Percentiles rank a stretch among this genome's conserved stretches.
Conservation (phyloP, 1,139 yeast species). For the Casaregolazyma suthepensis region DNA sequence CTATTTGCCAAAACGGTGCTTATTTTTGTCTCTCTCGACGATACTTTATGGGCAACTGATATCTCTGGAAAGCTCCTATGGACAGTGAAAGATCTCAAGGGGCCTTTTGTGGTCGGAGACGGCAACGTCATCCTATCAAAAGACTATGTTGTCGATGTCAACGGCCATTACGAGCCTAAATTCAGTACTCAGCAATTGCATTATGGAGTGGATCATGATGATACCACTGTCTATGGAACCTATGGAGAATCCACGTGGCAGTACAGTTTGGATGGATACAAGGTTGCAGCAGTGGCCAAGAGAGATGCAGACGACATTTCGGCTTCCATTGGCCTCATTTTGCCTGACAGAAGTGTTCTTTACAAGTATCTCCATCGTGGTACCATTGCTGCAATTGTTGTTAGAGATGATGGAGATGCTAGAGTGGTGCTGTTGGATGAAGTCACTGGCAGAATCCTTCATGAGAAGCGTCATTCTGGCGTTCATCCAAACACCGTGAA, state of each 20-base stretch:
- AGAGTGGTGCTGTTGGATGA: slow-evolving; percentile 55
- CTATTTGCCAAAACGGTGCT: slow-evolving; percentile 8
- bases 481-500: slow-evolving; percentile 36
- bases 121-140: slow-evolving; percentile 11
- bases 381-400: slow-evolving; percentile 42
- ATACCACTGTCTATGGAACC: not conserved
- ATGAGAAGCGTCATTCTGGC: slow-evolving; percentile 39
- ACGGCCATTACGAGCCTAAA: slow-evolving; percentile 15
- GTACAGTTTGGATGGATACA: slow-evolving; percentile 27
- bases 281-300: slow-evolving; percentile 36
- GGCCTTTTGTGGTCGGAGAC: slow-evolving; percentile 6
- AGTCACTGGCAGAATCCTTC: slow-evolving; percentile 59
- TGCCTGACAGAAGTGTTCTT: slow-evolving; percentile 66
- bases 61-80: slow-evolving; percentile 39
- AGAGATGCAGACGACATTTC: slow-evolving; percentile 43
- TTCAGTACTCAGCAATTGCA: not conserved
- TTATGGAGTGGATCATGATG: slow-evolving; percentile 1
- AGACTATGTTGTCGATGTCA: slow-evolving; percentile 21
- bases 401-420: slow-evolving; percentile 14
- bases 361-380: slow-evolving; percentile 83
- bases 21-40: slow-evolving; percentile 13
- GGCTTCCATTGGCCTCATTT: slow-evolving; percentile 63
- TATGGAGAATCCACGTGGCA: slow-evolving; percentile 3
- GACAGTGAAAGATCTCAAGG: slow-evolving; percentile 1
- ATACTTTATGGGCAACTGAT: slow-evolving; percentile 43